Evolutionary conservation across 139 green algal genomes (phyloP).

Genomic region (Eudorina sp.): DNA sequence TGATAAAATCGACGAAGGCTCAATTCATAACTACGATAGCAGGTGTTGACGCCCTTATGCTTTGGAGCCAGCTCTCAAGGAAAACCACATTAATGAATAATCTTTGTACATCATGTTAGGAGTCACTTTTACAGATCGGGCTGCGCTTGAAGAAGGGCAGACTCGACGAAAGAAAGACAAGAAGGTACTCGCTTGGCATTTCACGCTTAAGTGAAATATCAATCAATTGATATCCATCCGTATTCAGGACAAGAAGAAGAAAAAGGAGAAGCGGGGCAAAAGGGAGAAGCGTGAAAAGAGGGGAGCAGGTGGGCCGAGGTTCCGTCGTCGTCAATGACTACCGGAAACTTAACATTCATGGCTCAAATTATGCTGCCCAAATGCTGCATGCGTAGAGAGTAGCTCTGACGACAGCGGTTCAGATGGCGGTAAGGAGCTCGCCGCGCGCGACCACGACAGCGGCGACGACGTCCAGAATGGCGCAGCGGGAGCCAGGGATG

Average conservation of each 20-base stretch:
- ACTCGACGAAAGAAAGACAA: conserved; percentile 31
- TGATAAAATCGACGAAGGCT: too few species aligned
- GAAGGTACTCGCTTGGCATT: not conserved
- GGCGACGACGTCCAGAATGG: not conserved
- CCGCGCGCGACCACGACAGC: too few species aligned
- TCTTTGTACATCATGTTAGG: not conserved
- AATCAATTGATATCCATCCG: not conserved
- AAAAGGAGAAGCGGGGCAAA: conserved; percentile 40
- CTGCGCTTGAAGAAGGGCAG: not conserved
- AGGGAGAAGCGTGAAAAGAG: not conserved
- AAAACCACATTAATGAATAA: too few species aligned
- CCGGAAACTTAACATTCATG: too few species aligned
- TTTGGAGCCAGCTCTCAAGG: too few species aligned
- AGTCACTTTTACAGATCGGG: conserved; percentile 15
- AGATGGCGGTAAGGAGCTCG: not conserved
- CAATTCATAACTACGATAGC: too few species aligned
- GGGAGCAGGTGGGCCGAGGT: not conserved
- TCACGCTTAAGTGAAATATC: not conserved
- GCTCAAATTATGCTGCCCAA: too few species aligned
- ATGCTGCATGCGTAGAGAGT: too few species aligned
- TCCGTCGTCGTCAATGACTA: too few species aligned
- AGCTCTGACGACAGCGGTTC: conserved; percentile 2
- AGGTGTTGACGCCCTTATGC: too few species aligned
- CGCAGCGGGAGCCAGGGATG: not conserved
- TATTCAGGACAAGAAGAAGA: conserved; percentile 28